Evolutionary conservation across 73 alveolate species (phyloP).

Genomic region (Stentor coeruleus): DNA sequence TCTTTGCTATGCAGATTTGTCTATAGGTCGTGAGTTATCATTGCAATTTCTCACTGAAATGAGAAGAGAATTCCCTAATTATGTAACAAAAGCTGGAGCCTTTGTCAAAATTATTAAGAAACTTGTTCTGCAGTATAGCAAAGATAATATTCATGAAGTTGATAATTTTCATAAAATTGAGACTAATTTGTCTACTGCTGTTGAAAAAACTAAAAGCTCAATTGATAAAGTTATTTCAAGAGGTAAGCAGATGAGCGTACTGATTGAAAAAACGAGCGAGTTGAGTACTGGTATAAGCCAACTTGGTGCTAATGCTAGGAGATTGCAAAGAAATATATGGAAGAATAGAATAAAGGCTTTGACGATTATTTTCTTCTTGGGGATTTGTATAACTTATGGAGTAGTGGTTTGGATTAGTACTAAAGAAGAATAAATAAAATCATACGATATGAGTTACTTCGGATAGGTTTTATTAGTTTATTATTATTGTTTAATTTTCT

Average conservation of each 20-base stretch:
- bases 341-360: not conserved
- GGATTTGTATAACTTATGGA: not conserved
- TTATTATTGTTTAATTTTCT: no score
- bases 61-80: slow-evolving; percentile 15
- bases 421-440: no score
- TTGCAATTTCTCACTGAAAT: slow-evolving; percentile 22
- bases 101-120: not conserved
- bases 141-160: slow-evolving; percentile 8
- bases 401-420: not conserved
- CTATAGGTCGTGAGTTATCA: not conserved
- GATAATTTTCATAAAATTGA: not conserved
- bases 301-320: not conserved
- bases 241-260: not conserved
- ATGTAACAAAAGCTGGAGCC: not conserved
- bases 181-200: not conserved
- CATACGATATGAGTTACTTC: no score
- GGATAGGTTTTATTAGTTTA: no score
- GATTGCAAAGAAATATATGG: not conserved
- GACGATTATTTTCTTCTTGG: not conserved
- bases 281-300: not conserved
- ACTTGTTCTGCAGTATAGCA: not conserved
- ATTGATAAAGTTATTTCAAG: not conserved
- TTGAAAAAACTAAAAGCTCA: not conserved
- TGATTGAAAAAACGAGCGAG: not conserved
- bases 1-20: not conserved